A percentile compares a stretch with the other conserved stretches of the same genome.
These are phyloP conservation scores for Gynostemma pentaphyllum DNA, from an alignment of 306 rosid species.

Conservation along the genomic window DNA sequence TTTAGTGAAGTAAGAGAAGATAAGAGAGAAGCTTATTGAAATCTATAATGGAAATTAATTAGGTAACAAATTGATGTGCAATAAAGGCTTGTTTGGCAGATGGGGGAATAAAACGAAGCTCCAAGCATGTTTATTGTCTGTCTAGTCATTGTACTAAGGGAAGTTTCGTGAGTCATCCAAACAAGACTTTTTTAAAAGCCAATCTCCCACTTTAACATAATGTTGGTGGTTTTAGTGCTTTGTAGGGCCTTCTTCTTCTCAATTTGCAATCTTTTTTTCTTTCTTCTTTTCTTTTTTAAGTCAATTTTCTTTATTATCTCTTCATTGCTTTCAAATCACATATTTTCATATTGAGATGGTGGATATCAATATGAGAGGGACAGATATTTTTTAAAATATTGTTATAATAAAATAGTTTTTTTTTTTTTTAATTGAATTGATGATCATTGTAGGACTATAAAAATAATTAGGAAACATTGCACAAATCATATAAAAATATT, in stretches of 20 bases:
- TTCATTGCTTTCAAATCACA: not conserved
- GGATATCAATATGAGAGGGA: too few species aligned
- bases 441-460: too few species aligned
- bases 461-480: too few species aligned
- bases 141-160: not conserved
- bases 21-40: too few species aligned
- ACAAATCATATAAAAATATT: too few species aligned
- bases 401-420: not conserved
- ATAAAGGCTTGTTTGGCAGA: not conserved
- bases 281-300: too few species aligned
- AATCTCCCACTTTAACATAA: conserved; percentile 13
- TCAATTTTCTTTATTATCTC: not conserved
- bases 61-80: too few species aligned
- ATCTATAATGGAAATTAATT: too few species aligned
- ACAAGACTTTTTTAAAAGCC: conserved; percentile 5
- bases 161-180: conserved; percentile 12
- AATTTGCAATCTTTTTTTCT: not conserved
- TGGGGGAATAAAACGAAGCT: not conserved
- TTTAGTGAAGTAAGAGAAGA: too few species aligned
- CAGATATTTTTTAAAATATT: too few species aligned
- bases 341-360: too few species aligned
- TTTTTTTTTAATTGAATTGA: too few species aligned
- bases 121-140: not conserved
- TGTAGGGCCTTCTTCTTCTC: conserved; percentile 14
- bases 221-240: conserved; percentile 16